Evolutionary conservation across 192 early-diverging fungal genomes (phyloP).

Genomic region (Backusella tuberculispora): DNA sequence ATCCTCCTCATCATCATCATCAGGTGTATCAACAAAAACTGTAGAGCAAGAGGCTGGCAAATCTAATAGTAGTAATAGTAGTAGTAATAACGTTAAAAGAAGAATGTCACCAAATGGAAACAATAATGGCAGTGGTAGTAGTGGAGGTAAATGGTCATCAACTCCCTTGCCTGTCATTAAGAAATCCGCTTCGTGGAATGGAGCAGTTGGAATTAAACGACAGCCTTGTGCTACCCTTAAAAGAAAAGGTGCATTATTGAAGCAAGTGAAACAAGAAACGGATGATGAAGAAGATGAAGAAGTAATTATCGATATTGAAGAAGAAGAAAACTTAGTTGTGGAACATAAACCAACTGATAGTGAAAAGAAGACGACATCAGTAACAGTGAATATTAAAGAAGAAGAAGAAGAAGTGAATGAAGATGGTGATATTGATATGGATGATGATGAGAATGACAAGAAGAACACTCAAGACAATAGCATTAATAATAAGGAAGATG

Average conservation of each 20-base stretch:
- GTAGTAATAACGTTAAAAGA: background rate
- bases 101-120: too few species aligned
- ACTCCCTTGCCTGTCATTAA: background rate
- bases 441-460: background rate
- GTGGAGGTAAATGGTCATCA: background rate
- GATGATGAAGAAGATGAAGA: slow-evolving; percentile 33
- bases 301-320: slow-evolving; percentile 51
- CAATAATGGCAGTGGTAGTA: background rate
- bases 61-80: background rate
- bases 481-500: slow-evolving; percentile 48
- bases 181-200: background rate
- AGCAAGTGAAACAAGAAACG: slow-evolving; percentile 29
- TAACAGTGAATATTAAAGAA: background rate
- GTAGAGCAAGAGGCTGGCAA: too few species aligned
- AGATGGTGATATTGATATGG: background rate
- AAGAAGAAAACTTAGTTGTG: slow-evolving; percentile 31
- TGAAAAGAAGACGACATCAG: background rate
- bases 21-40: too few species aligned
- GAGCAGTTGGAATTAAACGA: background rate
- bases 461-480: slow-evolving; percentile 18
- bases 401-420: slow-evolving; percentile 3
- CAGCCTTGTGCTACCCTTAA: background rate
- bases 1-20: too few species aligned
- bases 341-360: background rate
- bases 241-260: background rate